Evolutionary conservation across 176 grass and related monocot species (phyloP).

Genomic region (Juncus effusus): DNA sequence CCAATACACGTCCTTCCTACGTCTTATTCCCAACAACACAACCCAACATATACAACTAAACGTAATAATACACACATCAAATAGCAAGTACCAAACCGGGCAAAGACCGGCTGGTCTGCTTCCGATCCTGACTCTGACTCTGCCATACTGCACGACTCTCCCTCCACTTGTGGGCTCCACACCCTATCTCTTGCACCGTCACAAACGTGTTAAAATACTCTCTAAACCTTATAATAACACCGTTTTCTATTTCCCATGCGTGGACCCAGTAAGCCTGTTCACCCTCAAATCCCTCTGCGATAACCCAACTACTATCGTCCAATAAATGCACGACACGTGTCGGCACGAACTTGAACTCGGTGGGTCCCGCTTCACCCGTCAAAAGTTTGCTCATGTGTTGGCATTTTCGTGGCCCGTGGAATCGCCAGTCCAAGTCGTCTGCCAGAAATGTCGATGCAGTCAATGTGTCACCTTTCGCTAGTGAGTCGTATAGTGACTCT

Average conservation of each 20-base stretch:
- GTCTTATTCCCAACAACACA: too few relatives aligned
- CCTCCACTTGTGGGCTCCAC: background rate
- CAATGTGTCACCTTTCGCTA: constrained; percentile 17
- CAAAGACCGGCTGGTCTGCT: constrained; percentile 14
- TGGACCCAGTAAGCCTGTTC: constrained; percentile 48
- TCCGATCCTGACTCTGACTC: background rate
- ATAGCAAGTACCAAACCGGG: constrained; percentile 40
- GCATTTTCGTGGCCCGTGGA: constrained; percentile 40
- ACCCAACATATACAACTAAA: background rate
- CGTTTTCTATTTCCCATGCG: constrained; percentile 39
- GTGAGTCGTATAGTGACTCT: constrained; percentile 32
- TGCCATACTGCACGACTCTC: constrained; percentile 21
- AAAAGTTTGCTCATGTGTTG: constrained; percentile 38
- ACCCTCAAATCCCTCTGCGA: constrained; percentile 39
- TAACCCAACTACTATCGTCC: constrained; percentile 28
- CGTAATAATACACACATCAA: background rate
- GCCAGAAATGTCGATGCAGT: constrained; percentile 4
- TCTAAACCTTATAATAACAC: constrained; percentile 26
- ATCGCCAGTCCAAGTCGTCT: constrained; percentile 43
- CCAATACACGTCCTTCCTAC: background rate
- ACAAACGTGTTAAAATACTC: constrained; percentile 53
- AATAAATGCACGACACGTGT: constrained; percentile 21
- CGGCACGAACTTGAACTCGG: constrained; percentile 16
- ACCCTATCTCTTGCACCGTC: constrained; percentile 24
- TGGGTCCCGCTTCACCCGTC: constrained; percentile 18